Percentiles rank a stretch among this genome's conserved stretches.
Conservation (phyloP, 2,329 filamentous ascomycete genomes). For the Penicillium sp. region DNA sequence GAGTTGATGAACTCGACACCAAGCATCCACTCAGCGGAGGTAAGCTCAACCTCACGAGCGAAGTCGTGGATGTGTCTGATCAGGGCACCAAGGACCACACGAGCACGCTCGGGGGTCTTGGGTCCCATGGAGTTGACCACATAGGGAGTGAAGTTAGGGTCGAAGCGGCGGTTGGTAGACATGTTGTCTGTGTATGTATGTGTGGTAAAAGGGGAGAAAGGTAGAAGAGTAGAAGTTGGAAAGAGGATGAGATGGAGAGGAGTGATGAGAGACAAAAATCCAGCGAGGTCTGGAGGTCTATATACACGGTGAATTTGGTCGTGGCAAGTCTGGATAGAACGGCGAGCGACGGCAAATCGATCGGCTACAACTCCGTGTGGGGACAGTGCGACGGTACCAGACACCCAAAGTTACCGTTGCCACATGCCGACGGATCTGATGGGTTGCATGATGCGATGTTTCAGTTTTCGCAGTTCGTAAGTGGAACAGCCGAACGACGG, state of each 20-base stretch:
- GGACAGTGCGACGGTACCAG: slow-evolving; percentile 26
- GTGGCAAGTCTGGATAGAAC: too few relatives aligned
- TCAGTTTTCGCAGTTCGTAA: too few relatives aligned
- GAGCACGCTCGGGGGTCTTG: slow-evolving; percentile 56
- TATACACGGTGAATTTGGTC: slow-evolving; percentile 18
- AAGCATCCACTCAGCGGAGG: slow-evolving; percentile 65
- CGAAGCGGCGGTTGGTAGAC: slow-evolving; percentile 32
- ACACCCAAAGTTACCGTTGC: slow-evolving; percentile 1
- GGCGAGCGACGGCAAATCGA: slow-evolving; percentile 22
- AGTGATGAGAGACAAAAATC: too few relatives aligned
- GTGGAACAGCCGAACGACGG: too few relatives aligned
- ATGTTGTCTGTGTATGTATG: slow-evolving; percentile 17
- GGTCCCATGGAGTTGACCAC: slow-evolving; percentile 66
- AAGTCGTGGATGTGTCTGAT: slow-evolving; percentile 71
- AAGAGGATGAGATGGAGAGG: too few relatives aligned
- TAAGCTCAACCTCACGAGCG: slow-evolving; percentile 66
- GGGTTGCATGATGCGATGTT: too few relatives aligned
- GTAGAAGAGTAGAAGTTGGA: too few relatives aligned
- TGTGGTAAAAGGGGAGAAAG: too few relatives aligned
- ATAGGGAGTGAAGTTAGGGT: slow-evolving; percentile 66
- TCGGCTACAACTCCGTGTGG: slow-evolving; percentile 17
- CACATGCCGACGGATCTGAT: too few relatives aligned
- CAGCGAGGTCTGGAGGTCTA: slow-evolving; percentile 11
- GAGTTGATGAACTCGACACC: slow-evolving; percentile 68
- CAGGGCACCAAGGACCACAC: slow-evolving; percentile 54